Base-by-base conservation (phyloP, 1,284 basidiomycete species). In the Sanghuangporus sanghuang region DNA sequence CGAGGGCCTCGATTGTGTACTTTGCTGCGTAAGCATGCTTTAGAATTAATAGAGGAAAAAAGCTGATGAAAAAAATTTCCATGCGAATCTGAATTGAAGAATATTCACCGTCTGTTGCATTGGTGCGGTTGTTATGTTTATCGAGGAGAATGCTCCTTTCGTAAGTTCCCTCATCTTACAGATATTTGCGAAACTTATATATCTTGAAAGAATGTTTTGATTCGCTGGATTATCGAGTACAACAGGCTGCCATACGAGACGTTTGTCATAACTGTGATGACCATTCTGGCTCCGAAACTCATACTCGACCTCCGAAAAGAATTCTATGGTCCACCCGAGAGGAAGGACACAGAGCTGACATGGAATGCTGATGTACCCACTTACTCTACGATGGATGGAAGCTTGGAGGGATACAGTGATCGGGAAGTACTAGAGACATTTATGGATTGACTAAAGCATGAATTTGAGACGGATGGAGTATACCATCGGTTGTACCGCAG, bases 221-320 rank as follows among this genome's bases (percentile, higher is more conserved):
- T 2, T 23, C 23, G 23, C 23, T 23, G 23, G 23, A 23, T 23
- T 23, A 23, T 23, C 23, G 23, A 23, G 23, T 23, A 23, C 23
- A 23, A 23, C 2, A 23, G 23, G 2, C 23, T 23, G 23, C 23
- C 23, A 2, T 23, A 23, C 23, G 23, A 23, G 23, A 23, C 23
- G 23, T 23, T 23, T 23, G 23, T 23, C 23, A 23, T 23, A 23
- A 23, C 23, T 23, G 23, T 23, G 23, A 23, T 23, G 61, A 59
- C 52, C n/a, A 58, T 63, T 16, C 57, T 63, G 14, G 62, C 62
- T 32, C 62, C 62, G 40, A 63, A 59, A 9, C 48, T 63, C 12
- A 23, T 63, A 9, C 40, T 63, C 12, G 59, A 44, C 14, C 39
- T 63, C 9, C 55, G 62, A 23, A 35, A 8, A 27, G 52, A 53